Evolutionary conservation across 176 grass and related monocot species (phyloP), one percentile per base, ranked within the genome.

Genomic region (Panicum miliaceum): DNA sequence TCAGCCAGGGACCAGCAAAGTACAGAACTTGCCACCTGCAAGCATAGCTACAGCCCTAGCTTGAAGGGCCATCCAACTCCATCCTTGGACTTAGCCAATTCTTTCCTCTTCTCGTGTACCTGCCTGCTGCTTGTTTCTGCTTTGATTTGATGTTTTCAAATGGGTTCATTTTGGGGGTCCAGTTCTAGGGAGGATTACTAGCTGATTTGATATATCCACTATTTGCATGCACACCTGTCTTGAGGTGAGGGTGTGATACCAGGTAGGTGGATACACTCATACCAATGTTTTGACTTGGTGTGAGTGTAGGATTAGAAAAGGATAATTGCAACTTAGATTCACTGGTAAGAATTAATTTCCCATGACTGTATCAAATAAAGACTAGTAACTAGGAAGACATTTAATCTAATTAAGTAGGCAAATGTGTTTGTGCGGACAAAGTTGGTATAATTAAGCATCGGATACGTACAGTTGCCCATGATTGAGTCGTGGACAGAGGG

Each of bases 1-100:
- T 48, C 27, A 13, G 67, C 16, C 50, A 79, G 66, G 84, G 84
- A 83, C 88, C 79, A 78, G 9, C 57, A 10, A 10, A 56, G 78
- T 83, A 82, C 78, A 82, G n/a, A 78, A 73, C 22, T 87, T 85
- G 67, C 88, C 81, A 81, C 79, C 85, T 78, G 27, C 78, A 86
- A 84, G 82, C 52, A 62, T 61, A 82, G 63, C 79, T 90, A 51
- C 36, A 27, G 41, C 64, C 86, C 81, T 91, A 91, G 86, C 80
- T 91, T 90, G 79, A 86, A 91, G 84, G 78, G 18, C 32, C 87
- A 86, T 90, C 84, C 40, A 90, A 34, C 84, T 70, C 79, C 37
- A 87, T 80, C 68, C 81, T 87, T 84, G 89, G 80, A 87, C 89
- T 90, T 87, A 16, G 84, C 89, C 80, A 86, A 53, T 87, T 90